Evolutionary conservation across 768 basidiomycete genomes (phyloP), one percentile per base, ranked within the genome.

Genomic region (Trametopsis cervina): DNA sequence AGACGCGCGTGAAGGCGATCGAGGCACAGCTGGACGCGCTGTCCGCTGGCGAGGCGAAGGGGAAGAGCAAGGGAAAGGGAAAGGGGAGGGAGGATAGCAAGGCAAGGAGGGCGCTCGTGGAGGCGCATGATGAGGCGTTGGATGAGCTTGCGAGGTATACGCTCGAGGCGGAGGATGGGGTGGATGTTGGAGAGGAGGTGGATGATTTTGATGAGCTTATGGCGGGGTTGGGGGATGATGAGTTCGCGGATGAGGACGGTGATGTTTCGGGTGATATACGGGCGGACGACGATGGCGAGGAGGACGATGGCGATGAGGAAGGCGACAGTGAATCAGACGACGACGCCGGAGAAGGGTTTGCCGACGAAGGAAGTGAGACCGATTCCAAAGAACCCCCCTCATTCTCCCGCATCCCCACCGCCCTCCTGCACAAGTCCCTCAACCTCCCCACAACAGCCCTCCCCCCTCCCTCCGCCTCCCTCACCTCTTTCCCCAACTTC

Each of bases 371-470:
- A 23, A 18, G 17, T 33, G 44, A 38, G 18, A 23, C 48, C 22
- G 49, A 46, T 10, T 40, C 40, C n/a, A 44, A 38, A 7, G 61
- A 64, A 39, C 61, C 63, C 6, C 53, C 59, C 1, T 64, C 63
- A 0, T 64, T 64, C 53, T 64, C 63, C 9, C 60, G 63, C 37
- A 61, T 64, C 35, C 57, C 63, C 0, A 59, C 63, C 10, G 58
- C 59, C 2, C 36, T 54, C 46, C 52, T 64, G 0, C 63, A 63
- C 48, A 43, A 55, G 22, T 54, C 60, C 40, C 57, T 64, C 40
- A 51, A 49, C 18, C 37, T 64, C 10, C 48, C 59, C 4, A 61
- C 63, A 3, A 61, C 57, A 1, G 59, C 61, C 33, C 49, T 52
- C 17, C 36, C 52, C 0, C 57, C 57, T 5, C 11, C 43, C 0